phyloP scores from a whole-genome alignment of 2,329 filamentous ascomycete species.

The Diaporthe humulicola region DNA sequence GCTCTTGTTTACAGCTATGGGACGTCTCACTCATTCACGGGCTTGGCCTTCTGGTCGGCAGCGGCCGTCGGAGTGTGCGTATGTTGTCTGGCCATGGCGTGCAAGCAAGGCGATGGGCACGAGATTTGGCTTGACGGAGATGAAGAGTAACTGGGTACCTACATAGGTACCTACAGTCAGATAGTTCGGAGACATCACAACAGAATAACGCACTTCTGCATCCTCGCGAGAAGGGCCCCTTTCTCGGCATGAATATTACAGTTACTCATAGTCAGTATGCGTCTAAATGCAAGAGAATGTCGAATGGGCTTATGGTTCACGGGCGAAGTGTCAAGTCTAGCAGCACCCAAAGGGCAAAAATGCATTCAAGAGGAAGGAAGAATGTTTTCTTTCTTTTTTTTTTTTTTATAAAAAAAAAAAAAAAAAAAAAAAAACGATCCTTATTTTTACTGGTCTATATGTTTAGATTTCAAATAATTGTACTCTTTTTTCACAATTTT shows the following conservation, averaged over 20 bases:
- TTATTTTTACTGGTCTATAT: too few relatives aligned
- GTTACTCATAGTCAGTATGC: background rate
- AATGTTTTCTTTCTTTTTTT: too few relatives aligned
- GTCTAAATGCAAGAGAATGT: too few relatives aligned
- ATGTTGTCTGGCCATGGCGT: constrained; percentile 4
- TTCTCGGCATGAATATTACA: background rate
- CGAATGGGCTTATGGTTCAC: too few relatives aligned
- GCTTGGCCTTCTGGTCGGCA: constrained; percentile 20
- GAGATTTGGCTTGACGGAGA: constrained; percentile 22
- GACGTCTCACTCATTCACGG: constrained; percentile 18
- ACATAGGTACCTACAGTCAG: background rate
- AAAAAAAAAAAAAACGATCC: too few relatives aligned
- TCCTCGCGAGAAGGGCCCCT: background rate
- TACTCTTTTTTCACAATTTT: too few relatives aligned
- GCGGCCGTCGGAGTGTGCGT: constrained; percentile 1
- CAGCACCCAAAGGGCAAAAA: too few relatives aligned
- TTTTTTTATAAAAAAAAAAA: too few relatives aligned
- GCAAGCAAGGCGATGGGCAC: constrained; percentile 12
- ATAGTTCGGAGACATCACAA: background rate
- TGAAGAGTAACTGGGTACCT: constrained; percentile 19
- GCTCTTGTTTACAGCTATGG: constrained; percentile 23
- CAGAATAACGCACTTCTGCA: background rate
- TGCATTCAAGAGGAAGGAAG: too few relatives aligned
- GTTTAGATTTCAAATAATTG: too few relatives aligned
- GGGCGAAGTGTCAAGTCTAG: too few relatives aligned